phyloP scores from a whole-genome alignment of 2,329 filamentous ascomycete species.

The Lasiodiplodia theobromae region DNA sequence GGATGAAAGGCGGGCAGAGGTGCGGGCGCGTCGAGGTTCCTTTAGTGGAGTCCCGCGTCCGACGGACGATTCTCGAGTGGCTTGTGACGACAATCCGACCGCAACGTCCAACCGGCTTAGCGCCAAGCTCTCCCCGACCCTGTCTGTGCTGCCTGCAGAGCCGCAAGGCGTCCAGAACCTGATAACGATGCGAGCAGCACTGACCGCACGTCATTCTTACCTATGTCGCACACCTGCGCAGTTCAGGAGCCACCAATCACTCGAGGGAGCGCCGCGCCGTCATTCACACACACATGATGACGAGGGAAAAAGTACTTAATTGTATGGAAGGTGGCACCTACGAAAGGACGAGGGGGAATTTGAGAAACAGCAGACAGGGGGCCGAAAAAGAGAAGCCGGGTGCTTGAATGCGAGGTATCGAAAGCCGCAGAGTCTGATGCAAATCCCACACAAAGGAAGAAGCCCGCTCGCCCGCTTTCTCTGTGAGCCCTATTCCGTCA shows the following conservation, averaged over 20 bases:
- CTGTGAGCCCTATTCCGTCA: slow-evolving; percentile 14
- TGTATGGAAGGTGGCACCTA: slow-evolving; percentile 19
- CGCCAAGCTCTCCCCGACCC: slow-evolving; percentile 11
- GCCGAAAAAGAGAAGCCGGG: slow-evolving; percentile 19
- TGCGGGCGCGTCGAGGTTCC: slow-evolving; percentile 6
- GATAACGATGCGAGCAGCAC: neutral
- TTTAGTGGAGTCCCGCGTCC: slow-evolving; percentile 1
- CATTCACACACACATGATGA: neutral
- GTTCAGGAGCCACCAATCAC: neutral
- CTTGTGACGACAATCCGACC: neutral
- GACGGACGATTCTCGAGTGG: too few relatives aligned
- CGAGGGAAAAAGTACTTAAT: slow-evolving; percentile 11
- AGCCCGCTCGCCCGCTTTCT: slow-evolving; percentile 29
- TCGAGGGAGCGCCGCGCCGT: neutral
- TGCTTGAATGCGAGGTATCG: slow-evolving; percentile 29
- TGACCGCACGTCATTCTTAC: slow-evolving; percentile 18
- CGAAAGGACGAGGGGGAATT: slow-evolving; percentile 10
- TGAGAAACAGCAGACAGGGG: slow-evolving; percentile 23
- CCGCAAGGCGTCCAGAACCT: slow-evolving; percentile 23
- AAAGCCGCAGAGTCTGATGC: slow-evolving; percentile 29
- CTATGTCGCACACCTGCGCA: neutral
- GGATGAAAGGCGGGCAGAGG: slow-evolving; percentile 22
- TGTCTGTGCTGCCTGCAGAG: slow-evolving; percentile 24
- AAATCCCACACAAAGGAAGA: slow-evolving; percentile 28
- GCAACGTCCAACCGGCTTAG: neutral